Evolutionary conservation across 1,139 yeast species (phyloP), one percentile per base, ranked within the genome.

Genomic region (Petasospora rhodanensis): DNA sequence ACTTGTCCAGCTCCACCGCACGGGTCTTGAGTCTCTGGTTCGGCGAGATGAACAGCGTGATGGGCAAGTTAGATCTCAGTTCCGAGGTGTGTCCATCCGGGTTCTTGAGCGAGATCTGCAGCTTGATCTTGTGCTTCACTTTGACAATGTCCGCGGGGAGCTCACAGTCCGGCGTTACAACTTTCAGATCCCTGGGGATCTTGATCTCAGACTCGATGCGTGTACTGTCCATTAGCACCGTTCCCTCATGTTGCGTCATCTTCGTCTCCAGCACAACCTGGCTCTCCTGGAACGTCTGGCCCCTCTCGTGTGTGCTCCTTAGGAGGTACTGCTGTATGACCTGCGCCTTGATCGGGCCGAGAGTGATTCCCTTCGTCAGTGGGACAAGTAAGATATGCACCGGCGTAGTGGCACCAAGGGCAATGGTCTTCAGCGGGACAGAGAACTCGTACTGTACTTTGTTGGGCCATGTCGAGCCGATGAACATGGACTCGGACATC

Each of bases 11-110:
- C 24, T 69, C 66, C 31, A 66, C 73, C 37, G 65, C 68, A 28
- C 73, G 58, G 1, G 79, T 80, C 25, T 62, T 53, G 18, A 75
- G 67, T 25, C 62, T 61, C 3, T 76, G 75, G 16, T 64, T 64
- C 4, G 82, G 73, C 32, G 78, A 73, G 7, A 76, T 61, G 48
- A 73, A 81, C 7, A 80, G 54, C 24, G 60, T 65, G 2, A 81
- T 62, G 0, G 89, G 87, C 32, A 81, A 57, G 27, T 79, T 76
- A 2, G 86, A 83, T 31, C 85, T 61, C 18, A 80, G 58, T 55
- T 81, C 87, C 39, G 83, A 76, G 4, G 70, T 63, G 49, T 78
- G 84, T 2, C 85, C 84, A 43, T 71, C 79, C 4, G 73, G 64
- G 49, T 79, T 80, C 23, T 68, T 62, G 29, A 81, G 54, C 32